phyloP scores from a whole-genome alignment of 306 rosid genomes.

The Trichosanthes truncata region DNA sequence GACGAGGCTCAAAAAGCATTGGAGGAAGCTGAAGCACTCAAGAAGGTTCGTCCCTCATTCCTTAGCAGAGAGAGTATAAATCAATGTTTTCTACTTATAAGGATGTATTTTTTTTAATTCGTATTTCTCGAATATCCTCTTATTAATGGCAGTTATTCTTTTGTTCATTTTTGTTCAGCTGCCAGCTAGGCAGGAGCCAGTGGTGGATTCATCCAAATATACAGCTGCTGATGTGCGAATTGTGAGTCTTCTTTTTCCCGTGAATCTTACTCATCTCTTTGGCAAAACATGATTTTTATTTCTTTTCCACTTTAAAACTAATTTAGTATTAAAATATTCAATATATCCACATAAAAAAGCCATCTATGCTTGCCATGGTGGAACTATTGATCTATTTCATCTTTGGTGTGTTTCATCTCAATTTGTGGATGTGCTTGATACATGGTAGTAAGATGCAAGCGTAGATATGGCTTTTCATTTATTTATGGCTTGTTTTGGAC shows the following conservation, averaged over 20 bases:
- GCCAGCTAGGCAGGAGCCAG: slow-evolving; percentile 85
- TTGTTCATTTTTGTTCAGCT: slow-evolving; percentile 39
- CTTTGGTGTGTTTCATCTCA: not conserved
- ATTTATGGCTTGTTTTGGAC: no score
- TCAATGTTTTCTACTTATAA: not conserved
- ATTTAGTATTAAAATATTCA: not conserved
- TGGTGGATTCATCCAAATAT: slow-evolving; percentile 75
- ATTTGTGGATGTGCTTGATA: not conserved
- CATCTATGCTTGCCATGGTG: not conserved
- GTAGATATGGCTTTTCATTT: no score
- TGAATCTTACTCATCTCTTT: not conserved
- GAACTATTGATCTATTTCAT: not conserved
- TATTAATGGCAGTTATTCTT: not conserved
- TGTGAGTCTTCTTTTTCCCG: slow-evolving; percentile 44
- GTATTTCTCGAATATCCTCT: not conserved
- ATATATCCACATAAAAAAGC: not conserved
- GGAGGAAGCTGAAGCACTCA: slow-evolving; percentile 99
- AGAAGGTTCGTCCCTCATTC: slow-evolving; percentile 44
- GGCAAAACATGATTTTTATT: not conserved
- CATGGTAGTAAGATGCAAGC: not conserved
- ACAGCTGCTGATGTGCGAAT: slow-evolving; percentile 97
- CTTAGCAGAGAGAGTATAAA: not conserved
- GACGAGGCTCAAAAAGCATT: slow-evolving; percentile 98
- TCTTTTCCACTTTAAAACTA: not conserved
- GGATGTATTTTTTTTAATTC: not conserved